Evolutionary conservation across 129 eudicot genomes (phyloP).

Genomic region (Lonicera japonica): DNA sequence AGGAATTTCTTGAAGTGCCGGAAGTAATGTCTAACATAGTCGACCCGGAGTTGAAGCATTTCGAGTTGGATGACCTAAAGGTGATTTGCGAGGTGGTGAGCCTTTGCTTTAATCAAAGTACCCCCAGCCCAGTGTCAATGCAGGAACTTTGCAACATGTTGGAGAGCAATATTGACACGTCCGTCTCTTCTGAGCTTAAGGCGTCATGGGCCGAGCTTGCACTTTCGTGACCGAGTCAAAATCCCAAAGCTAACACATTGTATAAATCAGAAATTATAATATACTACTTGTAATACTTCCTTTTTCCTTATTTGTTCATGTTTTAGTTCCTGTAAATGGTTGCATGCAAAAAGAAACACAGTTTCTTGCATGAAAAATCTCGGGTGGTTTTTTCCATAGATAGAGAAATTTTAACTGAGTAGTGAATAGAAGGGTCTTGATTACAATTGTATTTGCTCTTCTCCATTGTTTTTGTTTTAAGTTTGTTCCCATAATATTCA

Average conservation of each 20-base stretch:
- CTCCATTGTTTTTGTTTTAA: neutral
- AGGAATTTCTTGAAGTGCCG: conserved; percentile 54
- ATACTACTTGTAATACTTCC: conserved; percentile 11
- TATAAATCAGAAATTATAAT: conserved; percentile 31
- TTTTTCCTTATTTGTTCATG: conserved; percentile 5
- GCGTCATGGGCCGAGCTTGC: conserved; percentile 97
- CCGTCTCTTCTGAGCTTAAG: conserved; percentile 58
- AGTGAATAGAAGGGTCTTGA: neutral
- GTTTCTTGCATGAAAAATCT: neutral
- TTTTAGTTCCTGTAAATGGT: conserved; percentile 5
- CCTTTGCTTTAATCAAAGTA: conserved; percentile 36
- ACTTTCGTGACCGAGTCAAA: conserved; percentile 40
- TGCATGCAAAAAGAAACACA: neutral
- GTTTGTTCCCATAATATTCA: too few relatives aligned
- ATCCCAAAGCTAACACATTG: conserved; percentile 37
- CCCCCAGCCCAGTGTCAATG: conserved; percentile 40
- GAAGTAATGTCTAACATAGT: conserved; percentile 50
- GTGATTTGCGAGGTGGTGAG: conserved; percentile 57
- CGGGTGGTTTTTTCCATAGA: neutral
- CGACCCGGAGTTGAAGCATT: conserved; percentile 73
- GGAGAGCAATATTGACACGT: conserved; percentile 64
- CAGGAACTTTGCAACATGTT: conserved; percentile 52
- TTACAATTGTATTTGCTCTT: neutral
- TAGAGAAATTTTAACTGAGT: neutral
- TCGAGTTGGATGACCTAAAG: conserved; percentile 57